Conservation (phyloP, 106 monocot species). For the Dendrobium nobile region DNA sequence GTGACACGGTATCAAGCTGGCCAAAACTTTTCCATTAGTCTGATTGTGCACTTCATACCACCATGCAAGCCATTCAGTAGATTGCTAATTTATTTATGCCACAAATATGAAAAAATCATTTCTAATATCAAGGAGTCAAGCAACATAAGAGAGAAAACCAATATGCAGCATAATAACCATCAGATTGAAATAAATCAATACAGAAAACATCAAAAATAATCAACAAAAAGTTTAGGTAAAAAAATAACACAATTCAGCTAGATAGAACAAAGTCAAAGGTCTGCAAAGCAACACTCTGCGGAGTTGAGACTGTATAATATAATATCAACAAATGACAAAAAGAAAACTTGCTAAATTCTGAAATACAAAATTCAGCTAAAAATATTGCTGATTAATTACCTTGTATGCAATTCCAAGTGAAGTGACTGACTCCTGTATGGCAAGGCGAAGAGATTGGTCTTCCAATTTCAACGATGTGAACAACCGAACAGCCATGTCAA, state of each 20-base stretch:
- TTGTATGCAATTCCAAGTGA: conserved; percentile 84
- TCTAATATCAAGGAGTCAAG: background rate
- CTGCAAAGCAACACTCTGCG: background rate
- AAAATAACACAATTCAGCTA: background rate
- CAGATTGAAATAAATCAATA: background rate
- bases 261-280: background rate
- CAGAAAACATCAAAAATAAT: background rate
- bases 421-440: conserved; percentile 76
- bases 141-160: background rate
- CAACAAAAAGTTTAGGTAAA: background rate
- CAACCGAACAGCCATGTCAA: conserved; percentile 80
- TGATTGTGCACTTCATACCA: background rate
- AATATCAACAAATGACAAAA: background rate
- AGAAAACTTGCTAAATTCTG: background rate
- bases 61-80: background rate
- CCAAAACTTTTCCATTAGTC: background rate
- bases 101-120: background rate
- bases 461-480: conserved; percentile 83
- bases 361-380: background rate
- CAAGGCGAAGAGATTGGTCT: conserved; percentile 76
- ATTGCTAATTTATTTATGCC: background rate
- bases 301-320: background rate
- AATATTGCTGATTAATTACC: conserved; percentile 24
- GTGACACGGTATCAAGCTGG: background rate
- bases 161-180: background rate